These are phyloP conservation scores for Syzygium malaccense DNA, from an alignment of 441 rosid species.

Conservation along the genomic window DNA sequence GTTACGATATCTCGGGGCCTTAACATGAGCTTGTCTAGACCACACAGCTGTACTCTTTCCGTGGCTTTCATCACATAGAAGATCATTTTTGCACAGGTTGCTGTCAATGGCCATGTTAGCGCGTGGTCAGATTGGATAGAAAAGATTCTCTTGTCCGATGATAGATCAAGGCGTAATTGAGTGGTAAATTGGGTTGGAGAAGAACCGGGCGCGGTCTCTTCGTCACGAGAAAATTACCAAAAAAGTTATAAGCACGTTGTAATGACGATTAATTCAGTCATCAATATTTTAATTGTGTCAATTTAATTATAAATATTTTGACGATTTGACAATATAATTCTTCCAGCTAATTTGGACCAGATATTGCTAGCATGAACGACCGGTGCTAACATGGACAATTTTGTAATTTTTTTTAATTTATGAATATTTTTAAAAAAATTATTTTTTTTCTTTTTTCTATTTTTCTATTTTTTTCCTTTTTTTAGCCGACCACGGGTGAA, in stretches of 20 bases:
- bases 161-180: neutral
- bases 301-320: neutral
- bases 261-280: neutral
- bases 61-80: neutral
- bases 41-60: neutral
- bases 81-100: neutral
- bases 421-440: neutral
- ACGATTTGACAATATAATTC: neutral
- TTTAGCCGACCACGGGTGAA: neutral
- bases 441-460: neutral
- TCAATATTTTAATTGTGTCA: neutral
- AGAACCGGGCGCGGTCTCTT: neutral
- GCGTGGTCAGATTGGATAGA: too few relatives aligned
- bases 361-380: fast-evolving
- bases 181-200: neutral
- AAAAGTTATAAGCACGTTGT: neutral
- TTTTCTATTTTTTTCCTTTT: neutral
- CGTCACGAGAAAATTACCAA: neutral
- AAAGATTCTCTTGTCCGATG: neutral
- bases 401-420: neutral
- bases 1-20: neutral
- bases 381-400: fast-evolving
- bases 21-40: neutral
- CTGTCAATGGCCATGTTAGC: neutral
- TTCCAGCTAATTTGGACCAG: fast-evolving